Percentiles rank a stretch among this genome's conserved stretches.
These are phyloP conservation scores for Hippophae rhamnoides DNA, from an alignment of 306 rosid genomes.

Conservation along the genomic window DNA sequence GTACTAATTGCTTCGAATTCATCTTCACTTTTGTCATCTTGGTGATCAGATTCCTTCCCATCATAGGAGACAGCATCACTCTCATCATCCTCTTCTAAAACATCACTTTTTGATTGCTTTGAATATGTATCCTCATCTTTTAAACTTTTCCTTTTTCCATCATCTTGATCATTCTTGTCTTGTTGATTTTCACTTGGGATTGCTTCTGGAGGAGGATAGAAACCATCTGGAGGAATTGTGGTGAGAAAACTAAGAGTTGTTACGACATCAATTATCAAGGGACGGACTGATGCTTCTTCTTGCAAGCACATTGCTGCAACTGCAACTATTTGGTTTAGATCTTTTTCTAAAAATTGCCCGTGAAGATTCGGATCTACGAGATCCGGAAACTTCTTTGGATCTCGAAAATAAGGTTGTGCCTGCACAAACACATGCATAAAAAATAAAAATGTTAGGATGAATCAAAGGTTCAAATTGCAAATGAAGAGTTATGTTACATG, in stretches of 20 bases:
- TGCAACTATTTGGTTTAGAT: constrained; percentile 83
- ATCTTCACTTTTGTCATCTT: too few species aligned
- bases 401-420: constrained; percentile 78
- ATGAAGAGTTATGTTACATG: too few species aligned
- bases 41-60: too few species aligned
- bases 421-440: constrained; percentile 13
- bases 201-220: constrained; percentile 16
- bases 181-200: constrained; percentile 5
- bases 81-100: too few species aligned
- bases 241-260: constrained; percentile 70
- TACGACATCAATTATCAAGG: constrained; percentile 77
- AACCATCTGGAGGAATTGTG: constrained; percentile 21
- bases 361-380: constrained; percentile 60
- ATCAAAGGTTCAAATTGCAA: background rate
- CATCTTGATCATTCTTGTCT: background rate
- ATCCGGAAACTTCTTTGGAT: constrained; percentile 64
- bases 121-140: too few species aligned
- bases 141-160: background rate
- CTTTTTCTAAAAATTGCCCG: constrained; percentile 58
- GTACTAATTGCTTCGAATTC: too few species aligned
- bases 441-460: background rate
- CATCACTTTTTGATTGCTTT: too few species aligned
- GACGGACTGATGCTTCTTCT: constrained; percentile 78
- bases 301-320: constrained; percentile 91
- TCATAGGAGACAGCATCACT: too few species aligned